Percentiles rank a stretch among this genome's conserved stretches.
These are phyloP conservation scores for Fusarium irregulare DNA, from an alignment of 2,329 filamentous ascomycete species.

Conservation along the genomic window DNA sequence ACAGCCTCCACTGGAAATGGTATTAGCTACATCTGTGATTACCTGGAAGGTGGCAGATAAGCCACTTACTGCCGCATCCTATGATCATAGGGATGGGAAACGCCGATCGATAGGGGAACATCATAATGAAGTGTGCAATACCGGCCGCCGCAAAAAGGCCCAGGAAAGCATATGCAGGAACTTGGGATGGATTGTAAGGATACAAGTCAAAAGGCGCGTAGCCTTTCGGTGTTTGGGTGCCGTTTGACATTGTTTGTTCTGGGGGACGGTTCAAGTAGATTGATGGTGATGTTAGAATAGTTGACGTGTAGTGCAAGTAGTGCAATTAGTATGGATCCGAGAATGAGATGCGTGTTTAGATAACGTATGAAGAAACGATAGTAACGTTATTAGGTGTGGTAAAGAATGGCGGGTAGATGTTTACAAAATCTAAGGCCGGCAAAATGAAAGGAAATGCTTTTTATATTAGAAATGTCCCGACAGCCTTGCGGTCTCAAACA, in stretches of 20 bases:
- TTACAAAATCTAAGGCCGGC: background rate
- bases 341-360: background rate
- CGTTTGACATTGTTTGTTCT: background rate
- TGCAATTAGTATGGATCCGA: too few relatives aligned
- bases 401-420: fast-evolving
- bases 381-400: fast-evolving
- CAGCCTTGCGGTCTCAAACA: fast-evolving
- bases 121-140: background rate
- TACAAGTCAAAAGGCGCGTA: background rate
- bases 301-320: background rate
- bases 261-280: background rate
- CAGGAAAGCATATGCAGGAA: background rate
- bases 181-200: background rate
- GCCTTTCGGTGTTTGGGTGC: background rate
- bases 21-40: background rate
- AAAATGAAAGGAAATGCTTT: background rate
- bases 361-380: background rate
- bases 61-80: background rate
- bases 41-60: background rate
- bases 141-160: background rate
- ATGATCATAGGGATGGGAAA: background rate
- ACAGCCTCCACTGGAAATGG: background rate
- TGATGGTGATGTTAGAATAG: background rate
- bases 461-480: background rate
- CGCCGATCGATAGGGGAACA: background rate